Conservation (phyloP, 2,329 filamentous ascomycete genomes). For the Fusarium brevicatenulatum region DNA sequence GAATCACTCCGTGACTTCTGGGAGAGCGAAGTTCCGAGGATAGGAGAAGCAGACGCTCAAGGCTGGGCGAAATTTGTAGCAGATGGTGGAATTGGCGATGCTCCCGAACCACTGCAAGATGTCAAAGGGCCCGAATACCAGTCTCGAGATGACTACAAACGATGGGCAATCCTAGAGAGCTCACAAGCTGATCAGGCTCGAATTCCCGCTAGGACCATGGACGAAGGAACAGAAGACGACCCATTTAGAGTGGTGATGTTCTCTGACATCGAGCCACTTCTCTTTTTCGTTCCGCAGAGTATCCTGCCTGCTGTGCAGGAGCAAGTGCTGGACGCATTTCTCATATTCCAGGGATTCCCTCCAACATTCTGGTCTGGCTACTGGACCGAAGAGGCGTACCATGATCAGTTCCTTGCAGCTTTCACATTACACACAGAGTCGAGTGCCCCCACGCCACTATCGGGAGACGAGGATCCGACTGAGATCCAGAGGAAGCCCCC, state of each 20-base stretch:
- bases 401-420: constrained; percentile 46
- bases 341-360: constrained; percentile 74
- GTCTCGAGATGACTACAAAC: constrained; percentile 59
- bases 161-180: constrained; percentile 67
- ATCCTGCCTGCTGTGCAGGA: constrained; percentile 50
- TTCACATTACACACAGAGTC: neutral
- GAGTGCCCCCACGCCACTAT: neutral
- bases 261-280: constrained; percentile 74
- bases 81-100: constrained; percentile 50
- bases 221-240: constrained; percentile 81
- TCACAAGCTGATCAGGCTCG: constrained; percentile 58
- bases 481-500: constrained; percentile 41
- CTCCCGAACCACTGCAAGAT: constrained; percentile 51
- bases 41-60: constrained; percentile 77
- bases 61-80: constrained; percentile 73
- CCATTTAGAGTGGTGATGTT: constrained; percentile 85
- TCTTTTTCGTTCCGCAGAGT: constrained; percentile 62
- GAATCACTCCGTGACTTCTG: constrained; percentile 77
- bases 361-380: constrained; percentile 49
- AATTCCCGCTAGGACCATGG: constrained; percentile 77
- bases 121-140: neutral
- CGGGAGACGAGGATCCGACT: constrained; percentile 26
- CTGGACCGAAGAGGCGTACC: constrained; percentile 46
- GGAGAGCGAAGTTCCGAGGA: constrained; percentile 82
- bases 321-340: constrained; percentile 74